phyloP scores from a whole-genome alignment of 2,329 filamentous ascomycete genomes.

The Pestalotiopsis sp. region DNA sequence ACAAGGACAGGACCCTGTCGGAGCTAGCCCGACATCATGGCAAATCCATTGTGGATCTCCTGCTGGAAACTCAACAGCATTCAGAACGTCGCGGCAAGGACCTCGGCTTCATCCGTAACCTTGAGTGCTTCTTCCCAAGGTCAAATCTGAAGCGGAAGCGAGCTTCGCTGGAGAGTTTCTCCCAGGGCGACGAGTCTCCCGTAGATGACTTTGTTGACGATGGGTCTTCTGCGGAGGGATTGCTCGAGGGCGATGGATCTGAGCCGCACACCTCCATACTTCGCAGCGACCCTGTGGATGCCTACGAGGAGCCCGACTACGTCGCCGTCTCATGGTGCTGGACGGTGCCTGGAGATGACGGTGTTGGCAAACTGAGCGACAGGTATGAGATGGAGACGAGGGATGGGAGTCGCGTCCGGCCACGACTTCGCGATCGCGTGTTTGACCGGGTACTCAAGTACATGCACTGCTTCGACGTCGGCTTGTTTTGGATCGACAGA shows the following conservation, averaged over 20 bases:
- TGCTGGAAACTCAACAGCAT: not conserved
- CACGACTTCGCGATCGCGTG: constrained; percentile 10
- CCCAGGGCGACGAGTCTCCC: too few relatives aligned
- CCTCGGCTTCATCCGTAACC: not conserved
- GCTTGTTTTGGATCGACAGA: constrained; percentile 14
- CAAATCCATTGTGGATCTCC: not conserved
- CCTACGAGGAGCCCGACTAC: not conserved
- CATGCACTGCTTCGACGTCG: not conserved
- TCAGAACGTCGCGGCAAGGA: not conserved
- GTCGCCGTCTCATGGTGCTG: not conserved
- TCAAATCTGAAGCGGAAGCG: not conserved
- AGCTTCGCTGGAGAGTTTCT: not conserved
- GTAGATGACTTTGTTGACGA: too few relatives aligned
- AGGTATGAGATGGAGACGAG: not conserved
- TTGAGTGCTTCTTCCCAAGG: not conserved
- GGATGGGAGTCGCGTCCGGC: not conserved
- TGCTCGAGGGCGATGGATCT: not conserved
- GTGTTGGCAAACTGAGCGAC: not conserved
- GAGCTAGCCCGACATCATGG: not conserved
- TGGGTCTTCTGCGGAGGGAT: too few relatives aligned
- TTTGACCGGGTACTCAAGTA: constrained; percentile 11
- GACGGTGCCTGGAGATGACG: not conserved
- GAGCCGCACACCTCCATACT: not conserved
- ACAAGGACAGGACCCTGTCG: not conserved
- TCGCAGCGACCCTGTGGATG: not conserved